A percentile compares a stretch with the other conserved stretches of the same genome.
phyloP scores from a whole-genome alignment of 2,329 filamentous ascomycete genomes.

The Onygenales sp. region DNA sequence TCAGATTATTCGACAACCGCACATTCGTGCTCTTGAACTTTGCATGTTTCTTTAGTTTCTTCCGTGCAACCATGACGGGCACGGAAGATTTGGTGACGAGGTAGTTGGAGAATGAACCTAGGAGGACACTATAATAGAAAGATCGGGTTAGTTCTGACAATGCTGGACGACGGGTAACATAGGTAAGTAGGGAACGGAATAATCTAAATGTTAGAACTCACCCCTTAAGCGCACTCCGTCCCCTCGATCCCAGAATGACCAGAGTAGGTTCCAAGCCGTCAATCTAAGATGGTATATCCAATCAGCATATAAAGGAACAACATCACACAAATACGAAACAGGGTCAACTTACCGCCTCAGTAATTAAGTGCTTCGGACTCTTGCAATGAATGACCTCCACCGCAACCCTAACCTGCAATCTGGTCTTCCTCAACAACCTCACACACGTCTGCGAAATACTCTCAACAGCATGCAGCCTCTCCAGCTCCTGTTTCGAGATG shows the following conservation, averaged over 20 bases:
- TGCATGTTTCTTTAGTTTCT: slow-evolving; percentile 76
- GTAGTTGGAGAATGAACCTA: slow-evolving; percentile 96
- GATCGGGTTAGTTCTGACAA: background rate
- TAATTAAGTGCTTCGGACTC: slow-evolving; percentile 90
- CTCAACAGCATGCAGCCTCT: slow-evolving; percentile 70
- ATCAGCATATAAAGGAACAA: slow-evolving; percentile 1
- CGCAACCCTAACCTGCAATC: slow-evolving; percentile 83
- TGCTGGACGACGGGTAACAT: background rate
- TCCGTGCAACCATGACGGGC: slow-evolving; percentile 94
- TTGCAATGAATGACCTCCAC: slow-evolving; percentile 98
- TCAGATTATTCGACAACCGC: slow-evolving; percentile 72
- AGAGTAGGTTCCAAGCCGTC: slow-evolving; percentile 85
- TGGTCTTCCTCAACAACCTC: slow-evolving; percentile 80
- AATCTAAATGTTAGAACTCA: slow-evolving; percentile 35
- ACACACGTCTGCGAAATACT: slow-evolving; percentile 76
- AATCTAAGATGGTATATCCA: slow-evolving; percentile 44
- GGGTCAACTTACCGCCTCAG: slow-evolving; percentile 59
- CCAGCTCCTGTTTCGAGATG: slow-evolving; percentile 58
- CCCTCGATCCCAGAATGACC: slow-evolving; percentile 85
- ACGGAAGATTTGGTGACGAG: slow-evolving; percentile 93
- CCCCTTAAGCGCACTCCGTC: slow-evolving; percentile 88
- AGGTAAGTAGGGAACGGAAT: slow-evolving; percentile 1
- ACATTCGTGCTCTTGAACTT: slow-evolving; percentile 65
- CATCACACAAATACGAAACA: background rate
- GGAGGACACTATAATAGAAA: slow-evolving; percentile 57